Percentiles rank a stretch among this genome's conserved stretches.
Evolutionary conservation across 768 basidiomycete species (phyloP).

Genomic region (Kockovaella imperatae): DNA sequence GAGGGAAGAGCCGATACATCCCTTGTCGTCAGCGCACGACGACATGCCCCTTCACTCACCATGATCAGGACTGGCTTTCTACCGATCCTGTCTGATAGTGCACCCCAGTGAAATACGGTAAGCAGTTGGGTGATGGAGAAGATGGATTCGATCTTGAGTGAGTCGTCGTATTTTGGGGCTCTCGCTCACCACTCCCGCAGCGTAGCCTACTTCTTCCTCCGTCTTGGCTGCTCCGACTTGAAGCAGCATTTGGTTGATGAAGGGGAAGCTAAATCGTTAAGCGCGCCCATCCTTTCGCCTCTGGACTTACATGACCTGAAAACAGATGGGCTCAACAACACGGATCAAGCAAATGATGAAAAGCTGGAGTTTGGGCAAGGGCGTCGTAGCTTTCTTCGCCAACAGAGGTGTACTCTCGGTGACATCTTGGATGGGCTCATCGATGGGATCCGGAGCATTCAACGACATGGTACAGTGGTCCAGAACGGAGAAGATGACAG

Average conservation of each 20-base stretch:
- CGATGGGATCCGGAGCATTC: not conserved
- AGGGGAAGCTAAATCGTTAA: slow-evolving; percentile 19
- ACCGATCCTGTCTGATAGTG: slow-evolving; percentile 25
- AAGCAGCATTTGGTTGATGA: slow-evolving; percentile 36
- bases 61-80: slow-evolving; percentile 31
- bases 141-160: slow-evolving; percentile 28
- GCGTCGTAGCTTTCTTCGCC: slow-evolving; percentile 12
- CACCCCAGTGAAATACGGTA: slow-evolving; percentile 35
- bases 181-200: slow-evolving; percentile 27
- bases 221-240: slow-evolving; percentile 25
- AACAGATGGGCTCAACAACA: slow-evolving; percentile 26
- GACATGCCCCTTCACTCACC: slow-evolving; percentile 8
- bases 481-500: not conserved
- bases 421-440: not conserved
- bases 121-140: slow-evolving; percentile 31
- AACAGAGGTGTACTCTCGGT: slow-evolving; percentile 8
- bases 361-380: slow-evolving; percentile 29
- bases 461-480: not conserved
- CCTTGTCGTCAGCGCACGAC: slow-evolving; percentile 14
- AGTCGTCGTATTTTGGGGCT: not conserved
- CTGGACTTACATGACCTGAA: slow-evolving; percentile 16
- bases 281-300: too few relatives aligned
- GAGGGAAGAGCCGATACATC: slow-evolving; percentile 25
- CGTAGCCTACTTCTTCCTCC: slow-evolving; percentile 23
- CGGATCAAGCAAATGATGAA: slow-evolving; percentile 28